Evolutionary conservation across 139 green algal species (phyloP), one percentile per base, ranked within the genome.

Genomic region (Chlamydomonas sphaeroides): DNA sequence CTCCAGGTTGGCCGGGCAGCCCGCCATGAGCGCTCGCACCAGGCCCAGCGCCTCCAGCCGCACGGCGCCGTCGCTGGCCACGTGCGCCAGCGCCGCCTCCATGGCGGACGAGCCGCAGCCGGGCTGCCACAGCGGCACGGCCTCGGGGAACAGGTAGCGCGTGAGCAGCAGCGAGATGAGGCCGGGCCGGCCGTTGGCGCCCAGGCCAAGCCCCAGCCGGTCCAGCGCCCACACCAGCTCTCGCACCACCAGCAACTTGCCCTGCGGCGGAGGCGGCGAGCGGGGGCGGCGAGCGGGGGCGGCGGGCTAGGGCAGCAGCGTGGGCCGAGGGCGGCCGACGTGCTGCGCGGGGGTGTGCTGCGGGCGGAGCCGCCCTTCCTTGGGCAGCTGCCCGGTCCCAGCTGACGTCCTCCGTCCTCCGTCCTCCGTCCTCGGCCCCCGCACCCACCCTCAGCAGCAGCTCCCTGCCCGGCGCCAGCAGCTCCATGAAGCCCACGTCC

Each of bases 91-190:
- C 20, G 67, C 68, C 0, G 10, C 76, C 76, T 83, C 76, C 63
- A 74, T 51, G 28, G 14, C 61, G 32, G 70, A 66, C 38, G 32
- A 17, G 11, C 68, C n/a, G 26, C 83, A 32, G 39, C 79, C 80
- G 20, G 83, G 68, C n/a, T 53, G 26, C 35, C 77, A 81, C 35
- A 78, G 73, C 30, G 86, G 79, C 3, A 32, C 35, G 1, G 79
- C 80, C 62, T 91, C 89, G 1, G 89, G 89, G 72, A 95, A 93
- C 14, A 92, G 80, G 68, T 88, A 92, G 15, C 84, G 92, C 85
- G 45, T 80, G 51, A 93, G 65, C 30, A 94, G 85, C 38, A 92
- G 41, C 30, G 45, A 63, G 21, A 94, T 84, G 32, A 94, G 85
- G 23, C 84, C 80, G 0, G 85, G 78, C 17, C 78, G 61, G 38